Base-by-base conservation (phyloP, 805 yeast genomes). In the Candida broadrunensis region DNA sequence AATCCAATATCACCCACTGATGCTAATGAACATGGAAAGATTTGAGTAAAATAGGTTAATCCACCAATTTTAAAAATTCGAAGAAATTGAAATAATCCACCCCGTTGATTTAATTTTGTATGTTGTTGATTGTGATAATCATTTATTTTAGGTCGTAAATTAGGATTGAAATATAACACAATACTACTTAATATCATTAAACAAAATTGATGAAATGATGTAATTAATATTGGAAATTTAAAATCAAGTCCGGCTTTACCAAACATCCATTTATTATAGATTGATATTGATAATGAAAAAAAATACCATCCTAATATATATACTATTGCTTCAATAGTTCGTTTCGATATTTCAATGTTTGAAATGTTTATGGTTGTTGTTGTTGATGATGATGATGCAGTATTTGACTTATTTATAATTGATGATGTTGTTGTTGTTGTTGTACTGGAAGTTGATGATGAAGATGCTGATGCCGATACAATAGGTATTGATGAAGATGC, bases 201-300 rank as follows among this genome's bases (percentile, higher is more conserved):
- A 35, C 84, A 77, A 20, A 83, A 55, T 65, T 93, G 98, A 65
- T 93, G 99, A 51, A 83, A 73, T 3, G 90, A 72, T 0, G 99
- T 93, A 39, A 90, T 79, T 21, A 90, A 65, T 17, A 93, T 76
- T 1, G 99, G 99, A 56, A 81, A 93, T 24, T 80, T 77, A 52
- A 93, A 83, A 55, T 86, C 79, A 41, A 90, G 68, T 15, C 88
- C 85, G 9, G 17, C 32, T 8, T 76, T 72, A 30, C 91, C 90
- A 67, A 91, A 93, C 97, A 91, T 91, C 97, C 97, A 89, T 66
- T 90, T 90, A 70, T 93, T 93, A 67, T 91, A 93, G 23, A 87
- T 61, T 7, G 90, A 82, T 15, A 86, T 78, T 14, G 85, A 64
- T 42, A 85, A 67, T 5, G 90, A 82, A 44, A 83, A 83, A 14